Base-by-base conservation (phyloP, 2,329 filamentous ascomycete genomes). In the Byssoonygena ceratinophila region DNA sequence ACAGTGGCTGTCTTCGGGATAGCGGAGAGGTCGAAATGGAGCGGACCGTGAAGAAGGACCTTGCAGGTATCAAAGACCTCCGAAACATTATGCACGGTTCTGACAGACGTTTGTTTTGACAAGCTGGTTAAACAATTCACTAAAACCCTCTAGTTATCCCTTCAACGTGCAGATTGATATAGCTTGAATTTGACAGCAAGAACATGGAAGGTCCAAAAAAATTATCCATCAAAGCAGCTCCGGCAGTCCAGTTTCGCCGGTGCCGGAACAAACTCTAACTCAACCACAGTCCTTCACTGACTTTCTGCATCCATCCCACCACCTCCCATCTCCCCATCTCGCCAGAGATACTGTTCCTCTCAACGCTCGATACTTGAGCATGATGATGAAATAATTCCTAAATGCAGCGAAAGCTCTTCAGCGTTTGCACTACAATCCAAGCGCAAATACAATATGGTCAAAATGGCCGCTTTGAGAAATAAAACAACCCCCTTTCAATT, bases 61-160 rank as follows among this genome's bases (percentile, higher is more conserved):
- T 64, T 51, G 63, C 62, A 53, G 64, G 67, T 54, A 73, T 57
- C 50, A 73, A 55, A 51, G 66, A 63, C 60, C 67, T 66, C 59
- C 69, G 67, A 60, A 74, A 66, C 71, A 74, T 74, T 53, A 14
- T 53, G 20, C n/a, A 32, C 23, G 11, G 22, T 22, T 36, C 1
- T n/a, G n/a, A 32, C 11, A 8, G 20, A n/a, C 27, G 12, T 37
- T 18, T 16, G 1, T 34, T n/a, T n/a, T n/a, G n/a, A n/a, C n/a
- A n/a, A n/a, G n/a, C n/a, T n/a, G n/a, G n/a, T n/a, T n/a, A n/a
- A n/a, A n/a, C n/a, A n/a, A n/a, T n/a, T n/a, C n/a, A n/a, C n/a
- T n/a, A n/a, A n/a, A n/a, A n/a, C n/a, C n/a, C n/a, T n/a, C n/a
- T n/a, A n/a, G n/a, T n/a, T n/a, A 18, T 25, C 14, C 4, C 29